Conservation (phyloP, 257 asterid species). For the Cordia subcordata region DNA sequence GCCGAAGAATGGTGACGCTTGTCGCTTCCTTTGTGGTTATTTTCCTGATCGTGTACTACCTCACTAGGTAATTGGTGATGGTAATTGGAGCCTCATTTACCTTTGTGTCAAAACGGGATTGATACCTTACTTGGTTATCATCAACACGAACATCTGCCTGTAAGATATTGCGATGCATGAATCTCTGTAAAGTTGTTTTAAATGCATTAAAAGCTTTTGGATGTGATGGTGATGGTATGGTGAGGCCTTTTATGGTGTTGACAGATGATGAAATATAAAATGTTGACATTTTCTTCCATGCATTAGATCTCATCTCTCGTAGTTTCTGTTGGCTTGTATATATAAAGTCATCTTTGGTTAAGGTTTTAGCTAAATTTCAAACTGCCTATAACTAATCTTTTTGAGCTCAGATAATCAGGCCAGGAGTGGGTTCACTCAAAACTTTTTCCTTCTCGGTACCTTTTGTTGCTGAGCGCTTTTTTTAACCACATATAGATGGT, state of each 20-base stretch:
- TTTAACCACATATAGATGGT: too few species aligned
- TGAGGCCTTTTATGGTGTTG: not conserved
- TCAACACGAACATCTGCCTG: not conserved
- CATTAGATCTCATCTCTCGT: not conserved
- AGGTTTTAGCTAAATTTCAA: too few species aligned
- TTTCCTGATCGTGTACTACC: constrained; percentile 72
- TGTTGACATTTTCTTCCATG: too few species aligned
- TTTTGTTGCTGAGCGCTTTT: too few species aligned
- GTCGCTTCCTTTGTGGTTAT: constrained; percentile 83
- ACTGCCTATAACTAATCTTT: too few species aligned
- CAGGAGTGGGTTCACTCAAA: too few species aligned
- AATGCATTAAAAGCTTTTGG: not conserved
- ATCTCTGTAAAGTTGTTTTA: not conserved
- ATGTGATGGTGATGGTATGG: not conserved
- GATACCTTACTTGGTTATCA: not conserved
- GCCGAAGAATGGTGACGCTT: constrained; percentile 72
- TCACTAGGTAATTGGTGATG: constrained; percentile 50
- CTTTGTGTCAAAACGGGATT: not conserved
- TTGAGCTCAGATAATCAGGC: too few species aligned
- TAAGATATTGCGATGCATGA: not conserved
- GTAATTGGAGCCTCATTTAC: not conserved
- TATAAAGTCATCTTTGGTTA: not conserved
- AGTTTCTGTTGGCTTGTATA: not conserved
- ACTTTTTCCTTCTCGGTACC: too few species aligned
- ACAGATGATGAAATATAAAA: too few species aligned